Base-by-base conservation (phyloP, 208 protist genomes). In the Herpetomonas samuelpessoai region DNA sequence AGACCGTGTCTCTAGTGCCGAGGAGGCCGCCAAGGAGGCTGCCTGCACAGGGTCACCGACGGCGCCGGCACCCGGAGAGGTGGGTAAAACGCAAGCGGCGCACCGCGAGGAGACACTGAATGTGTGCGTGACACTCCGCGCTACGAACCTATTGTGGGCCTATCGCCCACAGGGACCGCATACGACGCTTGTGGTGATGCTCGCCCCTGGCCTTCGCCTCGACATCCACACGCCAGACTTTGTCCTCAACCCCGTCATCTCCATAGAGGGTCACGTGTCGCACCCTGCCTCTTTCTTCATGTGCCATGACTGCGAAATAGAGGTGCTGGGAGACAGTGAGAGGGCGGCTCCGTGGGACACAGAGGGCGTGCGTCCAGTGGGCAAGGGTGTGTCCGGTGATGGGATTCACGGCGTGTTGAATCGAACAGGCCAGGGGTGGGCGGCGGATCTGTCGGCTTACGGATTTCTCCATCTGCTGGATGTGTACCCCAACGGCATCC, bases 241-340 rank as follows among this genome's bases (percentile, higher is more conserved):
- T 21, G 14, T 10, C 24, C 14, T 28, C 9, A n/a, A 30, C 14
- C 26, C 51, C 10, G 18, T 14, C 10, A 22, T 58, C n/a, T 22
- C 22, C 9, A 51, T 50, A 12, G 18, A 28, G 53, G 16, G 50
- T 12, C 18, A 56, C 53, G 6, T 58, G 6, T 4, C 28, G 9
- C 6, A 18, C 14, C 9, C 38, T 21, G 38, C 38, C 27, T 50
- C 72, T 16, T 27, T 74, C 22, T 79, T 70, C 54, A 38, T 79
- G 21, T 79, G 66, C 67, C 69, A 69, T 39, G 72, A 74, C 72
- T 79, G 60, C 54, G 72, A 79, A 2, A 61, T 74, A 38, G 60
- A 68, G 53, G 50, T 49, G 4, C 67, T 79, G 39, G 47, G 53
- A 27, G 27, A 57, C 14, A n/a, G n/a, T n/a, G n/a, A n/a, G n/a